Base-by-base conservation (phyloP, 1,284 basidiomycete species). In the Sporisorium exsertum region DNA sequence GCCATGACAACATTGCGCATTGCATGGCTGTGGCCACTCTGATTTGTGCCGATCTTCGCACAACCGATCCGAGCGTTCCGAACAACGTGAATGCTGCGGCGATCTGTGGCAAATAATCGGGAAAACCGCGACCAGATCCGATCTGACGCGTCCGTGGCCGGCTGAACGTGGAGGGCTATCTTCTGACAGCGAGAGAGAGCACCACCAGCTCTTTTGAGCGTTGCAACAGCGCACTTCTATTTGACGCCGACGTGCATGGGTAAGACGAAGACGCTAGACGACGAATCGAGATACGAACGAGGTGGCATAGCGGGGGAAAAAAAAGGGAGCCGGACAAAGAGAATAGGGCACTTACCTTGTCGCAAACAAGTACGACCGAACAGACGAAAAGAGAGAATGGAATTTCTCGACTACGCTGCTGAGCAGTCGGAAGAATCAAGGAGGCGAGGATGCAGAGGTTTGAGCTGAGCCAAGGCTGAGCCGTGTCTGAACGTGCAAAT, bases 1-100 rank as follows among this genome's bases (percentile, higher is more conserved):
- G 18, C 50, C 46, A 67, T 67, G 64, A 67, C 58, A 61, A 27
- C 54, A 67, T 67, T 37, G 54, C 53, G 54, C 64, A 67, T 50
- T n/a, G 12, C 35, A 29, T 53, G 6, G 35, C 35, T 33, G 29
- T 53, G 6, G 35, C 35, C 35, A 12, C 35, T 35, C 13, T 5
- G 3, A 8, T 15, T n/a, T 5, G 42, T n/a, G 24, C 26, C 42
- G 51, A 37, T 37, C 22, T 24, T 26, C 18, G 52, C 33, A 29
- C 24, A 22, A 15, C 20, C 32, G 51, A 52, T 52, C 51, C 33
- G 35, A 52, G 5, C 45, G 24, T 18, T 20, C 40, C 40, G 40
- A 20, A 43, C 60, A 62, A 40, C 54, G 52, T 47, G 29, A 33
- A 43, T 51, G 47, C 18, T 22, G 47, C 47, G 18, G 47, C 47